Conservation (phyloP, 2,329 filamentous ascomycete species). For the Colletotrichum incanum region DNA sequence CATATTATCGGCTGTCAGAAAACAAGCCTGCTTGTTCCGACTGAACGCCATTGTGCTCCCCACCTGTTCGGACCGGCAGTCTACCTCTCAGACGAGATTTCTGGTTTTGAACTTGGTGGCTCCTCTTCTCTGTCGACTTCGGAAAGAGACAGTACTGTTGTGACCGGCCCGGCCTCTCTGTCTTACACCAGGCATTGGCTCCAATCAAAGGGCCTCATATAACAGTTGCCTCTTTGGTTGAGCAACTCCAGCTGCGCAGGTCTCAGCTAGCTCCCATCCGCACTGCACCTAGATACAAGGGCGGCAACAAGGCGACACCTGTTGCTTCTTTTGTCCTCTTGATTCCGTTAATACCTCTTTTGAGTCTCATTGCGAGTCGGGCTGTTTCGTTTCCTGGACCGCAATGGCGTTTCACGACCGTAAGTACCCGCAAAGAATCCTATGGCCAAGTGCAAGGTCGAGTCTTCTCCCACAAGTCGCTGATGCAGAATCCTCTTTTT, state of each 20-base stretch:
- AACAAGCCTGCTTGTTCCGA: not conserved
- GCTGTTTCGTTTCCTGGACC: not conserved
- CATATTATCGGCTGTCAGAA: constrained; percentile 6
- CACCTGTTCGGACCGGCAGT: constrained; percentile 10
- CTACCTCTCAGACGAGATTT: not conserved
- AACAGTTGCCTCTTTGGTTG: not conserved
- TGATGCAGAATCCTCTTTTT: constrained; percentile 1
- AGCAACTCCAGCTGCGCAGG: constrained; percentile 26
- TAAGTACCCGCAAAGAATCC: constrained; percentile 14
- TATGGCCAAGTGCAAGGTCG: not conserved
- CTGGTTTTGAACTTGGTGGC: not conserved
- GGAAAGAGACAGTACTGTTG: not conserved
- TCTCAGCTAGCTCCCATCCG: constrained; percentile 23
- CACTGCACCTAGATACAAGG: not conserved
- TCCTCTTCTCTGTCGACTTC: not conserved
- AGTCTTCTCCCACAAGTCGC: not conserved
- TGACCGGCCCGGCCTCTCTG: constrained; percentile 14
- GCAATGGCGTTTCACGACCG: constrained; percentile 39
- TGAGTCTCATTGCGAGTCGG: not conserved
- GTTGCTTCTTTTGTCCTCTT: not conserved
- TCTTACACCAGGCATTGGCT: not conserved
- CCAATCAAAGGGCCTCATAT: not conserved
- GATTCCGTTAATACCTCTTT: not conserved
- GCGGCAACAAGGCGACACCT: not conserved
- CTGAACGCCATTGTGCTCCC: not conserved